Percentiles rank a stretch among this genome's conserved stretches.
phyloP scores from a whole-genome alignment of 2,329 filamentous ascomycete genomes.

The Calonectria multiphialidica region DNA sequence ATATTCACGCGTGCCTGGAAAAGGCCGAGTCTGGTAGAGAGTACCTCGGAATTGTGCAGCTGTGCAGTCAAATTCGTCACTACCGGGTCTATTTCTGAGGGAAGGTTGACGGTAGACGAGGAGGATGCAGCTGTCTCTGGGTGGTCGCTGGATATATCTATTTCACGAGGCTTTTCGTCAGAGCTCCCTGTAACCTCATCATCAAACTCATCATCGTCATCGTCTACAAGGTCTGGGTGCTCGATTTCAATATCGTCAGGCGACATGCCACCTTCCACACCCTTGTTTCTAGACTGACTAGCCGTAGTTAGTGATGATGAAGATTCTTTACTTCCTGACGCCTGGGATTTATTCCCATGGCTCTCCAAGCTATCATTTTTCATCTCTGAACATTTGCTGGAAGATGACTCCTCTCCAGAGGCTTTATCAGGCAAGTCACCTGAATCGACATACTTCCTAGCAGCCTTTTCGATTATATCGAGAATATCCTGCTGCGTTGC shows the following conservation, averaged over 20 bases:
- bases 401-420: slow-evolving; percentile 27
- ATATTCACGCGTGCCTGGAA: slow-evolving; percentile 46
- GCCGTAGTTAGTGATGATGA: neutral
- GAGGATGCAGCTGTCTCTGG: neutral
- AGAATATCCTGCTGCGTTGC: slow-evolving; percentile 60
- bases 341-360: neutral
- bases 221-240: slow-evolving; percentile 46
- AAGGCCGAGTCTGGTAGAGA: slow-evolving; percentile 48
- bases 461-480: slow-evolving; percentile 63
- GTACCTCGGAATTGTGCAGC: slow-evolving; percentile 48
- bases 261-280: slow-evolving; percentile 40
- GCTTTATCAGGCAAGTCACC: slow-evolving; percentile 41
- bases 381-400: slow-evolving; percentile 10
- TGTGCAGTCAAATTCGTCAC: slow-evolving; percentile 44
- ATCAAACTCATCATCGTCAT: slow-evolving; percentile 39
- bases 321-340: slow-evolving; percentile 9
- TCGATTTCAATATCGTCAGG: slow-evolving; percentile 66
- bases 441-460: slow-evolving; percentile 62
- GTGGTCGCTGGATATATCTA: neutral
- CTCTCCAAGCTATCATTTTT: slow-evolving; percentile 8
- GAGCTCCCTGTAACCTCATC: slow-evolving; percentile 35
- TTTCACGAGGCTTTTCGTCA: slow-evolving; percentile 14
- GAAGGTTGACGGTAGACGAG: neutral
- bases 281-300: slow-evolving; percentile 28
- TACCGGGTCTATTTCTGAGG: slow-evolving; percentile 16